phyloP scores from a whole-genome alignment of 495 filamentous ascomycete species.

The Daldinia concentrica region DNA sequence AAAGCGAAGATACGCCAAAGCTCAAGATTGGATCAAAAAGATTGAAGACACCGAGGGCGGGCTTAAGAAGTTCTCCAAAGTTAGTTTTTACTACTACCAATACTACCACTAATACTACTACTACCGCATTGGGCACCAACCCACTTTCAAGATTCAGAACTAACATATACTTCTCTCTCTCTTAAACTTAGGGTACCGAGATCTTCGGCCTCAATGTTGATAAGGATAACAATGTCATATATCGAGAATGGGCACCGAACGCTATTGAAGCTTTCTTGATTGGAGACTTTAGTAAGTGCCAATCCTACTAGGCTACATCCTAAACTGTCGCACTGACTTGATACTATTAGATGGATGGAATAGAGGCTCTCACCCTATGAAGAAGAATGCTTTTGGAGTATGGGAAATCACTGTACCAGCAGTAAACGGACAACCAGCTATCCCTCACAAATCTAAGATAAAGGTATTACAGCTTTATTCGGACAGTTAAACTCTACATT shows the following conservation, averaged over 20 bases:
- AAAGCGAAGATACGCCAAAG: conserved; percentile 77
- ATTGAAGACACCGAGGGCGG: conserved; percentile 88
- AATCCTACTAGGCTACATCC: background rate
- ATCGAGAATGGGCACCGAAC: conserved; percentile 97
- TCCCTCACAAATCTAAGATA: conserved; percentile 92
- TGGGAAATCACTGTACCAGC: conserved; percentile 85
- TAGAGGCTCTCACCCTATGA: conserved; percentile 82
- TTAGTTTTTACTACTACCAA: conserved; percentile 50
- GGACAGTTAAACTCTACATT: conserved; percentile 4
- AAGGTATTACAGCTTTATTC: conserved; percentile 68
- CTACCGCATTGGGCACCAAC: background rate
- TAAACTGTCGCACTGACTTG: conserved; percentile 19
- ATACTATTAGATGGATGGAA: conserved; percentile 81
- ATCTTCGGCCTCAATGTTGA: conserved; percentile 82
- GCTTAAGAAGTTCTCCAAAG: conserved; percentile 89
- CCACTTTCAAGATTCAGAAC: background rate
- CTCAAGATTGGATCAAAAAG: conserved; percentile 86
- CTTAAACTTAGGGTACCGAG: conserved; percentile 74
- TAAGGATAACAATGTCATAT: conserved; percentile 83
- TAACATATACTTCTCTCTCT: conserved; percentile 24
- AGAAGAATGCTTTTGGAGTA: conserved; percentile 82
- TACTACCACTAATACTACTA: no score
- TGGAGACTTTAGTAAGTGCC: conserved; percentile 85
- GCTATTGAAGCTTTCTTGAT: conserved; percentile 85
- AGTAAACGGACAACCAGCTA: conserved; percentile 73